Percentiles rank a stretch among this genome's conserved stretches.
Conservation (phyloP, 805 yeast genomes). For the Metschnikowia drakensbergensis region DNA sequence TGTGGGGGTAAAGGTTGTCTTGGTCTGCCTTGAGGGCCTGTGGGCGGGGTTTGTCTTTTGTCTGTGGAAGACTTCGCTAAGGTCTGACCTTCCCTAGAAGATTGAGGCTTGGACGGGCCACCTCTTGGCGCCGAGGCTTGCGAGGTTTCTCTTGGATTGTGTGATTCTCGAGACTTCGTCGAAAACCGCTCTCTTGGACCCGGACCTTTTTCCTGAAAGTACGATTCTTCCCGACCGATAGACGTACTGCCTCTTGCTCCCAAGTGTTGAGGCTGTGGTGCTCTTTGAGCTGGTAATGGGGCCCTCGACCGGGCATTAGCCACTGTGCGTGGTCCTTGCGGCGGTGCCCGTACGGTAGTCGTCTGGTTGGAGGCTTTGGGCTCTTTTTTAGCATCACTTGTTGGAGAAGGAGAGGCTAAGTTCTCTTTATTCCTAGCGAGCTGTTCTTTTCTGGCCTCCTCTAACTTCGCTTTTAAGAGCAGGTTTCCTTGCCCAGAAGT, state of each 20-base stretch:
- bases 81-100: background rate
- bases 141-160: background rate
- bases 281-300: slow-evolving; percentile 24
- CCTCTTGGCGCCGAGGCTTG: background rate
- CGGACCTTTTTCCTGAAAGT: slow-evolving; percentile 3
- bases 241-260: slow-evolving; percentile 5
- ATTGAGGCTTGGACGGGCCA: background rate
- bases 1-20: slow-evolving; percentile 15
- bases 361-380: background rate
- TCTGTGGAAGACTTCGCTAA: background rate
- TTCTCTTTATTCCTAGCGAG: slow-evolving; percentile 4
- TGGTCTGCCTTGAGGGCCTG: background rate
- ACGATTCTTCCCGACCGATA: slow-evolving; percentile 9
- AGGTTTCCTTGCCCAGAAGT: background rate
- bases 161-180: slow-evolving; percentile 1
- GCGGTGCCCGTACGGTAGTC: background rate
- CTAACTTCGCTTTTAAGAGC: slow-evolving; percentile 20
- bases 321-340: background rate
- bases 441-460: slow-evolving; percentile 24
- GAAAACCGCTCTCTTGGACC: slow-evolving; percentile 3
- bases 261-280: slow-evolving; percentile 7
- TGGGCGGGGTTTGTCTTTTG: background rate
- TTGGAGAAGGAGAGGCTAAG: background rate
- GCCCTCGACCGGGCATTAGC: slow-evolving; percentile 12
- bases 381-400: background rate